These are phyloP conservation scores for Thalassiosira mediterranea DNA, from an alignment of 352 stramenopile species.

Conservation along the genomic window DNA sequence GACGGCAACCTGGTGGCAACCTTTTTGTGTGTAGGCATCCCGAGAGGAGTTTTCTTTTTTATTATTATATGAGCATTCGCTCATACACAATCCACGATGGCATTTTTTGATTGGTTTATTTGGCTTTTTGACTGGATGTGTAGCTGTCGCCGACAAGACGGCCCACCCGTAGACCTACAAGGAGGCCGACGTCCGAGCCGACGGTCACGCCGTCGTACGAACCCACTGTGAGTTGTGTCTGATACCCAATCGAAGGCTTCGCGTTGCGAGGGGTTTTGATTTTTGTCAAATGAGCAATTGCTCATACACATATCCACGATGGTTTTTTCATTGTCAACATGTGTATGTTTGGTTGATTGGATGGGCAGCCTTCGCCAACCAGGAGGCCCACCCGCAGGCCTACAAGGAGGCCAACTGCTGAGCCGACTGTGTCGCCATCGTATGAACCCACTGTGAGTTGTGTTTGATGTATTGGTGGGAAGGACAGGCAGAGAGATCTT, in stretches of 20 bases:
- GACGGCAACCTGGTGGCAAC: no score
- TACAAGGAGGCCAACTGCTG: not conserved
- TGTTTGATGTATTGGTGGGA: no score
- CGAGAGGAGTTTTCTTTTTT: no score
- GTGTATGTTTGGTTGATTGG: not conserved
- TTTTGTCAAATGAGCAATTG: not conserved
- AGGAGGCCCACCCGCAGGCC: not conserved
- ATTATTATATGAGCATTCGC: no score
- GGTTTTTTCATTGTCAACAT: no score
- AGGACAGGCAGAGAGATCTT: no score
- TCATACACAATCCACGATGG: no score
- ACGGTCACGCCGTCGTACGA: not conserved
- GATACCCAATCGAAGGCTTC: not conserved
- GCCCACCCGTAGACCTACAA: not conserved
- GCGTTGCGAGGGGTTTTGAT: not conserved
- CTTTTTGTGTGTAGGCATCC: no score
- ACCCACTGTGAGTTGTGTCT: not conserved
- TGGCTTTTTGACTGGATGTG: no score
- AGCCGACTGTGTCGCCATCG: conserved; percentile 4
- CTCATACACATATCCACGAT: no score
- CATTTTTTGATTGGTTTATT: no score
- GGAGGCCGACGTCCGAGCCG: not conserved
- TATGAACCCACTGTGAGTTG: no score
- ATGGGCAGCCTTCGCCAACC: conserved; percentile 3
- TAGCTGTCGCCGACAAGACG: conserved; percentile 5